Evolutionary conservation across 306 rosid genomes (phyloP).

Genomic region (Cicer bijugum): DNA sequence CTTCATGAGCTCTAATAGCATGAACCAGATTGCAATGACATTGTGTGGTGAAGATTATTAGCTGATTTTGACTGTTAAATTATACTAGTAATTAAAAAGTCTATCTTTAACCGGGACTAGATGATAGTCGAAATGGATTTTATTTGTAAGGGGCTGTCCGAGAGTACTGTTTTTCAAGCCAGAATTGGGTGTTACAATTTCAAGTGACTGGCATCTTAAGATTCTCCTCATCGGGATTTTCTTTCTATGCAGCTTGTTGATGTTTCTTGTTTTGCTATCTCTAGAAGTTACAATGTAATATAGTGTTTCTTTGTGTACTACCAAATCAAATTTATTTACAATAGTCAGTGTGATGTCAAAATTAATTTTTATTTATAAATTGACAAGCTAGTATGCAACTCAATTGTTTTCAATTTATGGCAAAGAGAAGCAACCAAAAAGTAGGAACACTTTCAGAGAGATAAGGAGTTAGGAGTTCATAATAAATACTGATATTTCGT

Average conservation of each 20-base stretch:
- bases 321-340: neutral
- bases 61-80: neutral
- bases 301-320: neutral
- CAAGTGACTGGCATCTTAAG: neutral
- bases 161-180: too few species aligned
- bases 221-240: neutral
- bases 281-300: neutral
- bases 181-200: too few species aligned
- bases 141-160: too few species aligned
- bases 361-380: neutral
- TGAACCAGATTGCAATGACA: neutral
- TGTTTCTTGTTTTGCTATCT: neutral
- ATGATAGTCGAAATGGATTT: too few species aligned
- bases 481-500: conserved; percentile 16
- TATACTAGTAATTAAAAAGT: too few species aligned
- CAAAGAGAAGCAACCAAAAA: conserved; percentile 2
- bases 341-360: neutral
- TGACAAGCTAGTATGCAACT: conserved; percentile 6
- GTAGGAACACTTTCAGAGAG: neutral
- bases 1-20: neutral
- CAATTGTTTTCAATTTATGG: neutral
- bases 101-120: too few species aligned
- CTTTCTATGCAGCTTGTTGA: neutral
- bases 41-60: neutral
- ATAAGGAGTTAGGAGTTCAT: neutral